Percentiles rank a stretch among this genome's conserved stretches.
Conservation (phyloP, 352 stramenopile species). For the Poterioochromonas sp. region DNA sequence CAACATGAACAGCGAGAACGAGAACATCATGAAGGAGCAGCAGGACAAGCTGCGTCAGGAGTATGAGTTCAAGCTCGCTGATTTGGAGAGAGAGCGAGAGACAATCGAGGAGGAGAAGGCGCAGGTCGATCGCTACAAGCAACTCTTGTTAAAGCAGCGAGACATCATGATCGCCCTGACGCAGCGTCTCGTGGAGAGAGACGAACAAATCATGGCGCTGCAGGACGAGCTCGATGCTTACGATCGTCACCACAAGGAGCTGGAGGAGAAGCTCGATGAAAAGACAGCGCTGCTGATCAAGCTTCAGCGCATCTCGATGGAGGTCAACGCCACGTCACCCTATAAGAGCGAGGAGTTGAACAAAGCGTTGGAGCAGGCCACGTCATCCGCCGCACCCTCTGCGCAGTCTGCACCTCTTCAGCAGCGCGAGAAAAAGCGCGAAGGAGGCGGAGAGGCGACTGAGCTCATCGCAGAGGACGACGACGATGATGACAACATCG, state of each 20-base stretch:
- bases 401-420: slow-evolving; percentile 3
- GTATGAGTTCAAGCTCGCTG: slow-evolving; percentile 74
- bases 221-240: slow-evolving; percentile 87
- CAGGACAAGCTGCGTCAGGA: slow-evolving; percentile 71
- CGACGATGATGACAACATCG: not conserved
- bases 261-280: slow-evolving; percentile 84
- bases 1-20: slow-evolving; percentile 35
- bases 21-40: slow-evolving; percentile 73
- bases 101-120: slow-evolving; percentile 82
- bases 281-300: slow-evolving; percentile 85
- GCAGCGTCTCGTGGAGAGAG: slow-evolving; percentile 81
- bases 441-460: not conserved
- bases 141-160: slow-evolving; percentile 84
- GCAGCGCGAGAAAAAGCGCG: not conserved
- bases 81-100: slow-evolving; percentile 82
- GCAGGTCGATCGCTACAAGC: slow-evolving; percentile 88
- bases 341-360: slow-evolving; percentile 57
- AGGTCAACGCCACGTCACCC: slow-evolving; percentile 62
- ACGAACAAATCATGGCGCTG: slow-evolving; percentile 86
- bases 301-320: slow-evolving; percentile 75
- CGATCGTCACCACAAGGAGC: slow-evolving; percentile 75
- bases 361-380: slow-evolving; percentile 49
- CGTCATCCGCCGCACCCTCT: not conserved
- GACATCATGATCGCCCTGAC: slow-evolving; percentile 93
- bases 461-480: not conserved